Evolutionary conservation across 257 asterid species (phyloP).

Genomic region (Coffea canephora): DNA sequence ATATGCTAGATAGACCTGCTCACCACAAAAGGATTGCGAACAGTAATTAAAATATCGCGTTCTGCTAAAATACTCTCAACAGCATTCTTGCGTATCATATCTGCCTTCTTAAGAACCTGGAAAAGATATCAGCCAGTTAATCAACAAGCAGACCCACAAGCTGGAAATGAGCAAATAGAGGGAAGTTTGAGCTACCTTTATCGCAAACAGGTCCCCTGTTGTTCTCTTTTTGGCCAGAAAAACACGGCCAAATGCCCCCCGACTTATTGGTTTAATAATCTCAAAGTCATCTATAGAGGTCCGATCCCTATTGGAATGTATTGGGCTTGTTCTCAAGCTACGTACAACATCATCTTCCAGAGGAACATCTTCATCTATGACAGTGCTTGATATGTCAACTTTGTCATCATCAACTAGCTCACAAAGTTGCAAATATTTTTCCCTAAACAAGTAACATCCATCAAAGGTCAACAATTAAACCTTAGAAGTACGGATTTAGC

Average conservation of each 20-base stretch:
- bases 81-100: conserved; percentile 96
- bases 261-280: conserved; percentile 97
- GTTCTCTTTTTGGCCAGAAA: conserved; percentile 94
- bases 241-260: conserved; percentile 99
- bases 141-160: not conserved
- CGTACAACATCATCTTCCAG: conserved; percentile 96
- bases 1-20: conserved; percentile 39
- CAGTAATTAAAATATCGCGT: conserved; percentile 93
- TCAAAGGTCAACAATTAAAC: not conserved
- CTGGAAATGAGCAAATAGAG: not conserved
- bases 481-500: not conserved
- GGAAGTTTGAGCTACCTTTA: conserved; percentile 55
- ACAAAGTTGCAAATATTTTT: conserved; percentile 89
- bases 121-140: conserved; percentile 18
- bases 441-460: conserved; percentile 43
- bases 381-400: conserved; percentile 83
- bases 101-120: conserved; percentile 97
- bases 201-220: conserved; percentile 94
- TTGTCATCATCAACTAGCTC: conserved; percentile 95
- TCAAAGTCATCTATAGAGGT: conserved; percentile 98
- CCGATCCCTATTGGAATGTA: conserved; percentile 85
- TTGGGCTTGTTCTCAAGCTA: conserved; percentile 93
- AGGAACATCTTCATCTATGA: conserved; percentile 97
- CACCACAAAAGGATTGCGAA: conserved; percentile 99
- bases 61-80: conserved; percentile 99